Base-by-base conservation (phyloP, 371 early-diverging fungal genomes). In the Mortierella sp. region DNA sequence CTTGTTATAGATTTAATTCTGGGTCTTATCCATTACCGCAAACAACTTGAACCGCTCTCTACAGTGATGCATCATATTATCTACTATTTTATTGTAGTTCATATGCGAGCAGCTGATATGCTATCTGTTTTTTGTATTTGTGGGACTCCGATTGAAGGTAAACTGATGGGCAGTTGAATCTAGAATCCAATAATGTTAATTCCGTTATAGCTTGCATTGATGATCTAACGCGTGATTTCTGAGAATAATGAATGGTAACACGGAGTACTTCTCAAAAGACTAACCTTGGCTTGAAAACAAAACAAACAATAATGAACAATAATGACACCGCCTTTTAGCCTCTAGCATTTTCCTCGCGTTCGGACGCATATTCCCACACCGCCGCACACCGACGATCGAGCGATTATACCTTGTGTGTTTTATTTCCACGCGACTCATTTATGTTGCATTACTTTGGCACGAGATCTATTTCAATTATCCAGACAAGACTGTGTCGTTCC, bases 11-110 rank as follows among this genome's bases (percentile, higher is more conserved):
- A 90, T 69, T 63, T 90, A 19, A 21, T 68, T 4, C 50, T 89
- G 41, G 90, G 90, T 4, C 47, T 61, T 13, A 58, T 87, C 5
- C 86, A 84, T 19, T 90, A 90, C 64, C 74, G 84, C 22, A 71
- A 69, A 48, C 84, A 87, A 50, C 79, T 90, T 36, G 87, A 86
- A 24, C 58, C 85, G 1, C 79, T 90, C 19, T 89, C 88, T 41
- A 88, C 88, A 8, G 89, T 89, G 86, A 70, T 88, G 7, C 90
- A 90, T 67, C 90, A 90, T 61, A 78, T 86, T 19, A 83, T 84
- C 22, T 90, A 90, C 63, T 76, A 69, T 32, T 81, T 72, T 11
- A 81, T 81, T 67, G 82, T 81, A 28, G 64, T 72, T 4, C 76
- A 81, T 50, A 81, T 81, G 82, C 45, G 72, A 33, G 76, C 72